Conservation (phyloP, 805 yeast genomes). For the Saturnispora hagleri region DNA sequence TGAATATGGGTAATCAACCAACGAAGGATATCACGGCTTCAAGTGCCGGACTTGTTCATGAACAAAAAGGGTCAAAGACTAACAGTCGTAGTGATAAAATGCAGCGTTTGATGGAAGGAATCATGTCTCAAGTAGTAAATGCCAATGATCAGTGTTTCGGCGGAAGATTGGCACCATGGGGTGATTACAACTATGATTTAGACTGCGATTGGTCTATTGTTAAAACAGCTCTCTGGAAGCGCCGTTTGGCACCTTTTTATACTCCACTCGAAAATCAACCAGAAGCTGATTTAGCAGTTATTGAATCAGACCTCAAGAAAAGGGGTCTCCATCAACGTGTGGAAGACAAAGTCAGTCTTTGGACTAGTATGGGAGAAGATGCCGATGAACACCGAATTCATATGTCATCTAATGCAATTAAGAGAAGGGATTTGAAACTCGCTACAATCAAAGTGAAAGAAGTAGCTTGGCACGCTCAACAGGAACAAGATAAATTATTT, state of each 20-base stretch:
- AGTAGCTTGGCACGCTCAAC: slow-evolving; percentile 25
- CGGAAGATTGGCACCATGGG: slow-evolving; percentile 86
- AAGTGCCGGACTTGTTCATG: background rate
- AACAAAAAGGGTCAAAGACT: background rate
- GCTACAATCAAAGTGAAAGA: slow-evolving; percentile 32
- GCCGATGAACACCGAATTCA: slow-evolving; percentile 51
- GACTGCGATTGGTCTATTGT: slow-evolving; percentile 72
- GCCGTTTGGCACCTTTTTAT: slow-evolving; percentile 82
- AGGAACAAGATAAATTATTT: slow-evolving; percentile 21
- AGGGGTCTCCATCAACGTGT: slow-evolving; percentile 5
- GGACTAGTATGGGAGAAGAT: slow-evolving; percentile 49
- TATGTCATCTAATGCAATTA: slow-evolving; percentile 36
- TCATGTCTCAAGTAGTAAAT: slow-evolving; percentile 47
- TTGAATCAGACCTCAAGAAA: slow-evolving; percentile 39
- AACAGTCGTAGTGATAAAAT: slow-evolving; percentile 22
- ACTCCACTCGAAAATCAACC: slow-evolving; percentile 81
- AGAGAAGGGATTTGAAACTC: slow-evolving; percentile 42
- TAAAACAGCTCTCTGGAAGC: slow-evolving; percentile 53
- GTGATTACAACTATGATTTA: slow-evolving; percentile 68
- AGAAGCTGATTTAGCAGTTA: slow-evolving; percentile 64
- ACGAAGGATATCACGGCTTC: background rate
- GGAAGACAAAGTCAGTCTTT: slow-evolving; percentile 38
- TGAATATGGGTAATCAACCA: background rate
- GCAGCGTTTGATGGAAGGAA: slow-evolving; percentile 46
- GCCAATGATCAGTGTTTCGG: slow-evolving; percentile 80